Evolutionary conservation across 2,329 filamentous ascomycete species (phyloP), one percentile per base, ranked within the genome.

Genomic region (Gnomoniopsis smithogilvyi): DNA sequence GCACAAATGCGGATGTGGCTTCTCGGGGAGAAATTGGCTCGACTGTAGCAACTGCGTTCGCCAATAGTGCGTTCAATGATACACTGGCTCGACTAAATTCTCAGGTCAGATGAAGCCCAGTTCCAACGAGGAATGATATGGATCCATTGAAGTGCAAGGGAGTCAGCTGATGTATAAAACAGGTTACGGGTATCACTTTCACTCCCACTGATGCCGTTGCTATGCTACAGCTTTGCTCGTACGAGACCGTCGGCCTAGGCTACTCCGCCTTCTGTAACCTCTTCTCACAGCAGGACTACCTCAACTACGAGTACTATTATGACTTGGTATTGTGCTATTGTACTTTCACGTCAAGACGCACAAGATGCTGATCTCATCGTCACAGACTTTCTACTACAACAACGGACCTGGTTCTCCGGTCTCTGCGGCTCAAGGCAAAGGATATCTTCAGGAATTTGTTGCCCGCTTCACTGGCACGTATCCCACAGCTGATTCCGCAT

Each of bases 241-340:
- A 70, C 17, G 69, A 72, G 60, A 71, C 69, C 0, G 62, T 69
- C 30, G 74, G 74, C 0, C 70, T 78, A 2, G 75, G 76, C 24
- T 77, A 75, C 63, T 77, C 75, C 0, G 65, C 70, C 3, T 78
- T 77, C 67, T 78, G 75, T 62, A 47, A 59, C 6, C 67, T 78
- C 11, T 78, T 77, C 65, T 74, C 65, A 50, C 67, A 76, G 48
- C 64, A 76, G 56, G 76, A 78, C 58, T 78, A 74, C 59, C 33
- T 76, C 11, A 75, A 76, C 60, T 76, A 72, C 56, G 75, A 77
- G 54, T 77, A 78, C 64, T 76, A 70, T 64, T 76, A 70, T 62
- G 76, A 78, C 58, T 64, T 78, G 33, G 71, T 71, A 58, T 67
- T 75, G 65, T 68, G 67, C 62, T 55, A 47, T 68, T 65, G 10